Percentiles rank a stretch among this genome's conserved stretches.
Conservation (phyloP, 306 rosid species). For the Castanospermum australe region DNA sequence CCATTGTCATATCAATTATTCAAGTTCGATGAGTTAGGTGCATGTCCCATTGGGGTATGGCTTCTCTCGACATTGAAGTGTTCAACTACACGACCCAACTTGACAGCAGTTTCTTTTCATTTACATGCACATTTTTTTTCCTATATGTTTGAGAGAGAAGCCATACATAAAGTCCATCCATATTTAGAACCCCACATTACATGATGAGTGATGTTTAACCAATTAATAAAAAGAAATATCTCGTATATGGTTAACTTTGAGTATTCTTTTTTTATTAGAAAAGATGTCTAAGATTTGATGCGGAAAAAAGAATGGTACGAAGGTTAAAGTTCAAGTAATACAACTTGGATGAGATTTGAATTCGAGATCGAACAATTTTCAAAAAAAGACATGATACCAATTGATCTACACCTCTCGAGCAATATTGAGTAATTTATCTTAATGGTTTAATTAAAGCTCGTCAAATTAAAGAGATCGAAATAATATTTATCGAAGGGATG, state of each 20-base stretch:
- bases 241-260: too few species aligned
- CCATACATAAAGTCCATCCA: background rate
- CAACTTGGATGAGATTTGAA: too few species aligned
- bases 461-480: too few species aligned
- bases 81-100: background rate
- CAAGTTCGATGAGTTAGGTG: background rate
- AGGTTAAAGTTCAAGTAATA: too few species aligned
- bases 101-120: background rate
- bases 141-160: background rate
- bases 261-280: too few species aligned
- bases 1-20: conserved; percentile 7
- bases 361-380: too few species aligned
- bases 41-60: background rate
- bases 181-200: background rate
- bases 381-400: too few species aligned
- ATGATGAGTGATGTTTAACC: background rate
- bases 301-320: too few species aligned
- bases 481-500: too few species aligned
- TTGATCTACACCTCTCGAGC: too few species aligned
- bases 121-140: background rate
- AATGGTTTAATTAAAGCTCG: background rate
- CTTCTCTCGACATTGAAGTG: background rate
- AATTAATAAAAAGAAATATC: background rate
- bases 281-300: too few species aligned
- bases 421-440: background rate